These are phyloP conservation scores for Hypoxylon sp. DNA, from an alignment of 2,329 filamentous ascomycete species.

Conservation along the genomic window DNA sequence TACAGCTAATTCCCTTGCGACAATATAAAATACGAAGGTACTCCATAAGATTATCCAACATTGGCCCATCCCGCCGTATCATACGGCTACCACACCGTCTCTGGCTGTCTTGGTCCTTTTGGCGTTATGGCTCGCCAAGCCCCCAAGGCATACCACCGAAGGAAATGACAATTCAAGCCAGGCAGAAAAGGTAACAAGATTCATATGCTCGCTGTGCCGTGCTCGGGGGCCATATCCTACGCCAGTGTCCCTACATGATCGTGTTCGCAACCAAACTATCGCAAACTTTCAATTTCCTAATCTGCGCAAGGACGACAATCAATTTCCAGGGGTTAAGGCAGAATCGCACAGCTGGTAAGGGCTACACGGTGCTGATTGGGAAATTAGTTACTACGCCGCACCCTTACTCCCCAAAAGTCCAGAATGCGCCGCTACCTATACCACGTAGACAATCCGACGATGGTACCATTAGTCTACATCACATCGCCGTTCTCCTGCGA, in stretches of 20 bases:
- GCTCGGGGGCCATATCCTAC: not conserved
- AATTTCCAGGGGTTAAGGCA: constrained; percentile 1
- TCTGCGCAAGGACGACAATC: not conserved
- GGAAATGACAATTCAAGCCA: not conserved
- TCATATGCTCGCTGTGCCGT: not conserved
- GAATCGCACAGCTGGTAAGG: not conserved
- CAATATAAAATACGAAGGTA: not conserved
- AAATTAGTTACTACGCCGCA: constrained; percentile 18
- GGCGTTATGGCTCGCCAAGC: not conserved
- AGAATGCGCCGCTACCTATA: not conserved
- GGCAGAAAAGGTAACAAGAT: not conserved
- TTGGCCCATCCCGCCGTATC: not conserved
- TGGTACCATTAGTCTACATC: constrained; percentile 2
- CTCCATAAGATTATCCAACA: no score
- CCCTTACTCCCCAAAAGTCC: constrained; percentile 16
- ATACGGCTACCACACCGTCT: not conserved
- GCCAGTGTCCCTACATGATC: not conserved
- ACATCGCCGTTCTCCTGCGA: constrained; percentile 7
- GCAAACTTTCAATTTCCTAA: constrained; percentile 7
- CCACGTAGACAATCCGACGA: not conserved
- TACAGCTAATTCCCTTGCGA: not conserved
- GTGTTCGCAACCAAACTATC: not conserved
- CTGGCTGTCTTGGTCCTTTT: not conserved
- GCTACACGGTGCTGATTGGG: constrained; percentile 11
- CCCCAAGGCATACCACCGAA: no score